These are phyloP conservation scores for Phytopythium ostracodes DNA, from an alignment of 352 stramenopile species.

Conservation along the genomic window DNA sequence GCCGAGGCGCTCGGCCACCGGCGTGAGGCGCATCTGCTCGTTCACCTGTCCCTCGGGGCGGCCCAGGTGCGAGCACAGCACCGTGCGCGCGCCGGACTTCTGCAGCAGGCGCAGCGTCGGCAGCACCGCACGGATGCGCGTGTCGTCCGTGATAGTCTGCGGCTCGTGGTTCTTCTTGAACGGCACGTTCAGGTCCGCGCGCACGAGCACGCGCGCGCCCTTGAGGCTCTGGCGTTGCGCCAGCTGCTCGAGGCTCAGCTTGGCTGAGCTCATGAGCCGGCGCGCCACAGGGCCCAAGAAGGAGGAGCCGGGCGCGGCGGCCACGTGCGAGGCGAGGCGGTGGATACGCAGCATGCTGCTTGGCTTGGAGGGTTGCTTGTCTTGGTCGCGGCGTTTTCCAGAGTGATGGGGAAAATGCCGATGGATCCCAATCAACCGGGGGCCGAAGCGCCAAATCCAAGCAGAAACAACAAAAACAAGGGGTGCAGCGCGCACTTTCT, in stretches of 20 bases:
- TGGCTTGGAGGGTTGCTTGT: neutral
- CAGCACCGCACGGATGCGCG: constrained; percentile 94
- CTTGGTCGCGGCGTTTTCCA: neutral
- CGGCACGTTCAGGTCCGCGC: constrained; percentile 99
- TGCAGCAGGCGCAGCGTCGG: constrained; percentile 93
- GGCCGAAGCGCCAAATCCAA: neutral
- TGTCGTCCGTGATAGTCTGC: constrained; percentile 94
- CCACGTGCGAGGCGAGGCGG: constrained; percentile 6
- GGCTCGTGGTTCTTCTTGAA: constrained; percentile 89
- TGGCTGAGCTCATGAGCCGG: constrained; percentile 22
- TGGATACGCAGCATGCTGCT: constrained; percentile 6
- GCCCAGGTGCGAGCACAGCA: constrained; percentile 98
- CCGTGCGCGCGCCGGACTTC: constrained; percentile 93
- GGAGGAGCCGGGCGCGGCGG: neutral
- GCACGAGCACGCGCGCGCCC: constrained; percentile 96
- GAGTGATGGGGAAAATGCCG: neutral
- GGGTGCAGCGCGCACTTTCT: neutral
- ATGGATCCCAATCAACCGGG: neutral
- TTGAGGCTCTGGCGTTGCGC: constrained; percentile 70
- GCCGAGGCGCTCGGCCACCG: constrained; percentile 91
- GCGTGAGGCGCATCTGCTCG: constrained; percentile 80
- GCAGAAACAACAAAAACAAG: constrained; percentile 1
- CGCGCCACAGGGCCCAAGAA: neutral
- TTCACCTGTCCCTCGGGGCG: constrained; percentile 92
- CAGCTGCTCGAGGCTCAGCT: constrained; percentile 71